Evolutionary conservation across 345 rosid species (phyloP).

Genomic region (Salix purpurea): DNA sequence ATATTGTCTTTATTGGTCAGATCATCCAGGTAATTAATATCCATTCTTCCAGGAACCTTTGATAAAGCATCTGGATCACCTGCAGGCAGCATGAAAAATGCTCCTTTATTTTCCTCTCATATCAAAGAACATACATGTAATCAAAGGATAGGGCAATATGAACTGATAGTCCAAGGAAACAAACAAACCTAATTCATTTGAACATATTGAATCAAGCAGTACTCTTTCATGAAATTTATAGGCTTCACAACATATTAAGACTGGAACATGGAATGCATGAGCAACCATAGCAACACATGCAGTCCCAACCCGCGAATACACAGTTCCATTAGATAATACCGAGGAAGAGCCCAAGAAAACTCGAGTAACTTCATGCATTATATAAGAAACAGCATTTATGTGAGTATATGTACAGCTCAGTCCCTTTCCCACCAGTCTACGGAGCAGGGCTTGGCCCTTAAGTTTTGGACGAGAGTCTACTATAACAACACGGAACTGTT

Average conservation of each 20-base stretch:
- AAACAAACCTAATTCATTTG: conserved; percentile 77
- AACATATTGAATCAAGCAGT: conserved; percentile 93
- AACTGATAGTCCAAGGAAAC: background rate
- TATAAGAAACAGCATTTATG: conserved; percentile 81
- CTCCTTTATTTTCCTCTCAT: background rate
- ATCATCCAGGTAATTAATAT: conserved; percentile 51
- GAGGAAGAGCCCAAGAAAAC: conserved; percentile 94
- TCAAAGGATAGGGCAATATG: background rate
- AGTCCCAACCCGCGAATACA: conserved; percentile 92
- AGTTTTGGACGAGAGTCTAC: conserved; percentile 92
- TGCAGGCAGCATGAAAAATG: conserved; percentile 23
- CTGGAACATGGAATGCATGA: conserved; percentile 74
- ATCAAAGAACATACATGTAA: background rate
- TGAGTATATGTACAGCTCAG: conserved; percentile 79
- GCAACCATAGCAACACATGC: conserved; percentile 99
- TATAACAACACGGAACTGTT: conserved; percentile 73
- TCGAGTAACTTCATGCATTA: conserved; percentile 89
- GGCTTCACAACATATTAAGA: conserved; percentile 90
- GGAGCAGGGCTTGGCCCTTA: conserved; percentile 79
- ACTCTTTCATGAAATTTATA: conserved; percentile 96
- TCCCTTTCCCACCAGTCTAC: conserved; percentile 81
- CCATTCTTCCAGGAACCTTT: conserved; percentile 63
- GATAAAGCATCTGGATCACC: conserved; percentile 84
- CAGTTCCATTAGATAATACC: conserved; percentile 86
- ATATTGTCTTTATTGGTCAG: conserved; percentile 52